Percentiles rank a stretch among this genome's conserved stretches.
These are phyloP conservation scores for Aeminium ludgeri DNA, from an alignment of 495 filamentous ascomycete species.

Conservation along the genomic window DNA sequence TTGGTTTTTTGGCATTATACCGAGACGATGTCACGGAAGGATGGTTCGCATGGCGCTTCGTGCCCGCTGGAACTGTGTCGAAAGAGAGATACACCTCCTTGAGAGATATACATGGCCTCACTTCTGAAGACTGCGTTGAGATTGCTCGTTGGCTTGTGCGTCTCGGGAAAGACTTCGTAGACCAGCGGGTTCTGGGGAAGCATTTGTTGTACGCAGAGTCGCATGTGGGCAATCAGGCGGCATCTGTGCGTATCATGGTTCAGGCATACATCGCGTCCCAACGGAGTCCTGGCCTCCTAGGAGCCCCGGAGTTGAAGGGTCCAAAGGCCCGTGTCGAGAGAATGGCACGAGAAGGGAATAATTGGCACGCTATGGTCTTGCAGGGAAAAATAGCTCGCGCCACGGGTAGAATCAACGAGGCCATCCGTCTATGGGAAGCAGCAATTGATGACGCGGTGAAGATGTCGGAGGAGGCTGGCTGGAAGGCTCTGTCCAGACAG, in stretches of 20 bases:
- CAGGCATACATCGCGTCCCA: constrained; percentile 3
- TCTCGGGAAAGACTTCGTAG: too few relatives aligned
- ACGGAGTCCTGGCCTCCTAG: neutral
- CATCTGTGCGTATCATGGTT: constrained; percentile 9
- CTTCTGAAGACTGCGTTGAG: too few relatives aligned
- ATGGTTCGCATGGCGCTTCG: too few relatives aligned
- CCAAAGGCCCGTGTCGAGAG: constrained; percentile 14
- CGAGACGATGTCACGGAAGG: too few relatives aligned
- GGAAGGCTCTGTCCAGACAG: neutral
- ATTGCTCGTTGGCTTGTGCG: too few relatives aligned
- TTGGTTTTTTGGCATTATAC: too few relatives aligned
- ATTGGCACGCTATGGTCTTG: constrained; percentile 6
- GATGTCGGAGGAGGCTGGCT: neutral
- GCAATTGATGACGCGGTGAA: constrained; percentile 3
- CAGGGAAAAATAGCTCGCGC: constrained; percentile 7
- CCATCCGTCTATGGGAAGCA: constrained; percentile 5
- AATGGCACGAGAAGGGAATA: constrained; percentile 3
- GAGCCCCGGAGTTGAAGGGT: constrained; percentile 1
- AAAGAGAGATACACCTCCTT: too few relatives aligned
- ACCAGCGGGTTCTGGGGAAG: constrained; percentile 3
- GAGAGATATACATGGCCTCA: too few relatives aligned
- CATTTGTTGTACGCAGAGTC: constrained; percentile 8
- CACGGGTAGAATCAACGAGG: constrained; percentile 5
- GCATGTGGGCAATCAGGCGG: constrained; percentile 1
- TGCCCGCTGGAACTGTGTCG: too few relatives aligned